Conservation (phyloP, 768 basidiomycete genomes). For the Suillus paluster region DNA sequence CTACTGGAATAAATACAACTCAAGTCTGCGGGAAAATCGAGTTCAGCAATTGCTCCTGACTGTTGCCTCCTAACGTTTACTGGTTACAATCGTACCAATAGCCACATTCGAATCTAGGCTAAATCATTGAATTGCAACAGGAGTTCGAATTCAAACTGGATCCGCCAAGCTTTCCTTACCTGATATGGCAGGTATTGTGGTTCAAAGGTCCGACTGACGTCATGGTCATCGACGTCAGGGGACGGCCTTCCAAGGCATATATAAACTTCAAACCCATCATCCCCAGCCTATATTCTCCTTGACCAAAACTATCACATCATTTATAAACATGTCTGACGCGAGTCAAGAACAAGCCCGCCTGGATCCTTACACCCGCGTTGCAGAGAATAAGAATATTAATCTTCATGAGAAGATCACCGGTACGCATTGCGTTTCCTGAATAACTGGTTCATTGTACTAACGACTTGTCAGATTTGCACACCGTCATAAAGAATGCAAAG, state of each 20-base stretch:
- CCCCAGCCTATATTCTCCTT: background rate
- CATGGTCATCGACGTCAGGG: constrained; percentile 1
- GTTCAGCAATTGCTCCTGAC: background rate
- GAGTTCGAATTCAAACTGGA: too few species aligned
- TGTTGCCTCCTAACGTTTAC: background rate
- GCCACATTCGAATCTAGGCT: too few species aligned
- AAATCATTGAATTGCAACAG: background rate
- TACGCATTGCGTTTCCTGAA: constrained; percentile 22
- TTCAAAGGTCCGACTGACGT: constrained; percentile 1
- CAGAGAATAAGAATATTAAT: constrained; percentile 59
- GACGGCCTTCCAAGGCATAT: constrained; percentile 1
- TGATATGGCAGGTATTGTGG: background rate
- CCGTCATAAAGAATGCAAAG: constrained; percentile 63
- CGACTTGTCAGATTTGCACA: constrained; percentile 54
- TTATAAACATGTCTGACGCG: constrained; percentile 21
- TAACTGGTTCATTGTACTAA: background rate
- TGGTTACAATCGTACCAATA: too few species aligned
- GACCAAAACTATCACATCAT: constrained; percentile 11
- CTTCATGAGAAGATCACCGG: constrained; percentile 72
- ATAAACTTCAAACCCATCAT: background rate
- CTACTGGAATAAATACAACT: too few species aligned
- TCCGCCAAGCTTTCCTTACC: background rate
- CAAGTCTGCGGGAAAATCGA: background rate
- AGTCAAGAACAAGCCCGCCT: constrained; percentile 41
- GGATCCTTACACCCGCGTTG: constrained; percentile 75